Evolutionary conservation across 352 stramenopile species (phyloP), one percentile per base, ranked within the genome.

Genomic region (Globisporangium cylindrosporum): DNA sequence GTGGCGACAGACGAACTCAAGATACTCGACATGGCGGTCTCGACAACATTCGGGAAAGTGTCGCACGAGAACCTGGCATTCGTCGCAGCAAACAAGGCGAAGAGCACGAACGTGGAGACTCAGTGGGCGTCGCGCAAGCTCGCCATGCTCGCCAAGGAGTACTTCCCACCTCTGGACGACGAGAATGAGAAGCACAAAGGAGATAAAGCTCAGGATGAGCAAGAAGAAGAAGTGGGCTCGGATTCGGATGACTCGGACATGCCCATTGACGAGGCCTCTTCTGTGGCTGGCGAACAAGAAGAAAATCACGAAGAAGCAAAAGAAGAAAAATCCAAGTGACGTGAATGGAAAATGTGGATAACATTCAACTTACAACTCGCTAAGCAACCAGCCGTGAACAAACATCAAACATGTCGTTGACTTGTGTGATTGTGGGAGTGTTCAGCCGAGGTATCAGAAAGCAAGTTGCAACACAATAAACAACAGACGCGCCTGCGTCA

Each of bases 51-150:
- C 62, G 85, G 85, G 15, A 91, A 91, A 62, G 25, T 85, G 1
- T 87, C 79, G 4, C 84, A 82, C 27, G 82, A 91, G 64, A 78
- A 91, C 41, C 68, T 93, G 14, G 71, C 86, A 24, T 93, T 91
- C 22, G 68, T 91, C n/a, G 69, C 77, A 3, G 73, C 78, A 5
- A 89, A 89, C 63, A 82, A 89, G 55, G 76, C 54, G 1, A 80
- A 84, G 67, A 82, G 73, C n/a, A 73, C 68, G 55, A 73, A 90
- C 20, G 78, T 85, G 3, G 81, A 91, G 65, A 66, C 72, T 0
- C 85, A 93, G 64, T 87, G 80, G 78, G 80, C 80, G 24, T 73
- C 78, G 1, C 81, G 87, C 59, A 76, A 75, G 15, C 73, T 89
- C 1, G 71, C 77, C 10, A 77, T 86, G 66, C 70, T 91, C 3